A percentile compares a stretch with the other conserved stretches of the same genome.
These are phyloP conservation scores for Rhizomucor pusillus DNA, from an alignment of 371 early-diverging fungal genomes.

Conservation along the genomic window DNA sequence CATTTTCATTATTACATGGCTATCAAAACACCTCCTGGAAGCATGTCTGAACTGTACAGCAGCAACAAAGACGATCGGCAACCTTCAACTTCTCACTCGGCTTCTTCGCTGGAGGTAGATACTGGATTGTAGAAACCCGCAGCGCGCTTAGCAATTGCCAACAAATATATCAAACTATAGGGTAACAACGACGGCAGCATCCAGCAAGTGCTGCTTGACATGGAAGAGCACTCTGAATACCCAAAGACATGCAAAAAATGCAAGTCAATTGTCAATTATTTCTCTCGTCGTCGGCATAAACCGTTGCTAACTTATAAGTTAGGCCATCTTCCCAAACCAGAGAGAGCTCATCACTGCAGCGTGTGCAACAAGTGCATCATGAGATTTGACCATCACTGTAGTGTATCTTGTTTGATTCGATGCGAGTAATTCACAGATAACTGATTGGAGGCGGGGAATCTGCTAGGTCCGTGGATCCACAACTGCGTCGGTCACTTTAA, in stretches of 20 bases:
- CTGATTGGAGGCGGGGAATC: too few species aligned
- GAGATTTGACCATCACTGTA: conserved; percentile 69
- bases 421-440: too few species aligned
- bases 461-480: conserved; percentile 69
- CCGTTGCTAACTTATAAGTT: neutral
- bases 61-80: conserved; percentile 19
- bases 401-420: too few species aligned
- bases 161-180: too few species aligned
- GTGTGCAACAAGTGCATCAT: conserved; percentile 84
- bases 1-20: conserved; percentile 62
- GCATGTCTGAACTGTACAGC: conserved; percentile 15
- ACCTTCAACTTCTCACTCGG: conserved; percentile 3
- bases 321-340: conserved; percentile 79
- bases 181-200: conserved; percentile 16
- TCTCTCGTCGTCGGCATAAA: neutral
- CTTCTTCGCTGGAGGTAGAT: conserved; percentile 8
- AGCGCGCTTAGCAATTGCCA: too few species aligned
- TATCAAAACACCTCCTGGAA: conserved; percentile 52
- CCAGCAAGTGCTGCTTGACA: conserved; percentile 39
- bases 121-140: neutral
- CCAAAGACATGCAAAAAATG: conserved; percentile 55
- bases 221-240: conserved; percentile 45
- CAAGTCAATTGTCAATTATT: conserved; percentile 8
- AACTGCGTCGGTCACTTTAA: conserved; percentile 84
- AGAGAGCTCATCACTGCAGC: conserved; percentile 91